A percentile compares a stretch with the other conserved stretches of the same genome.
Evolutionary conservation across 805 yeast species (phyloP).

Genomic region (Starmera caribaea): DNA sequence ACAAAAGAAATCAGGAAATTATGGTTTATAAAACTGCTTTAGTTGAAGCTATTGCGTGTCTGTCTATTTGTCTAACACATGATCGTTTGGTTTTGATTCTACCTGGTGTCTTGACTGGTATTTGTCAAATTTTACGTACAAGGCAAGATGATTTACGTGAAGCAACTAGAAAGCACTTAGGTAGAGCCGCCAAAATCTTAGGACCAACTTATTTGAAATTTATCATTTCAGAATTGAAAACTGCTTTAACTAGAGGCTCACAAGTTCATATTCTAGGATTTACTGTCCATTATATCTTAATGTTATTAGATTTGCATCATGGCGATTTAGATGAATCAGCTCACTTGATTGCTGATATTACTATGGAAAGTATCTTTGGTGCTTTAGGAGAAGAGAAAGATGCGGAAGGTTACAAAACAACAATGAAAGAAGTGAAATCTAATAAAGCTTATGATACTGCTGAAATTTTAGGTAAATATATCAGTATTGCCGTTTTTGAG

Average conservation of each 20-base stretch:
- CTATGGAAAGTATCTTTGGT: constrained; percentile 93
- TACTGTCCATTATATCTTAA: constrained; percentile 69
- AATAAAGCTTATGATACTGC: constrained; percentile 85
- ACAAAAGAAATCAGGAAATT: constrained; percentile 68
- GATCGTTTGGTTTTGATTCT: constrained; percentile 47
- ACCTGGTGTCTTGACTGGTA: constrained; percentile 74
- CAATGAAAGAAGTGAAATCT: constrained; percentile 83
- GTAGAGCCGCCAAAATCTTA: constrained; percentile 49
- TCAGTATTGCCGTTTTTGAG: constrained; percentile 48
- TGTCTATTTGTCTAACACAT: constrained; percentile 51
- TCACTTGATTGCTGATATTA: constrained; percentile 48
- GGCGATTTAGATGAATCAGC: constrained; percentile 73
- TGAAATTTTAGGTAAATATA: constrained; percentile 60
- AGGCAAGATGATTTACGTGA: constrained; percentile 85
- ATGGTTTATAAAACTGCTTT: constrained; percentile 66
- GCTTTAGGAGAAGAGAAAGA: constrained; percentile 90
- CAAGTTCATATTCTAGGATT: constrained; percentile 89
- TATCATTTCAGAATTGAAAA: constrained; percentile 64
- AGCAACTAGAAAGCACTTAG: constrained; percentile 66
- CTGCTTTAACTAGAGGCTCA: constrained; percentile 80
- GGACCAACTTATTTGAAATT: constrained; percentile 72
- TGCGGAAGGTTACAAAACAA: constrained; percentile 79
- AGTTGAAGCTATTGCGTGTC: constrained; percentile 68
- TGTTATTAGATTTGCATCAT: constrained; percentile 41
- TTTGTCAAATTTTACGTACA: constrained; percentile 84